Evolutionary conservation across 495 filamentous ascomycete species (phyloP).

Genomic region (Aspergillus diversus): DNA sequence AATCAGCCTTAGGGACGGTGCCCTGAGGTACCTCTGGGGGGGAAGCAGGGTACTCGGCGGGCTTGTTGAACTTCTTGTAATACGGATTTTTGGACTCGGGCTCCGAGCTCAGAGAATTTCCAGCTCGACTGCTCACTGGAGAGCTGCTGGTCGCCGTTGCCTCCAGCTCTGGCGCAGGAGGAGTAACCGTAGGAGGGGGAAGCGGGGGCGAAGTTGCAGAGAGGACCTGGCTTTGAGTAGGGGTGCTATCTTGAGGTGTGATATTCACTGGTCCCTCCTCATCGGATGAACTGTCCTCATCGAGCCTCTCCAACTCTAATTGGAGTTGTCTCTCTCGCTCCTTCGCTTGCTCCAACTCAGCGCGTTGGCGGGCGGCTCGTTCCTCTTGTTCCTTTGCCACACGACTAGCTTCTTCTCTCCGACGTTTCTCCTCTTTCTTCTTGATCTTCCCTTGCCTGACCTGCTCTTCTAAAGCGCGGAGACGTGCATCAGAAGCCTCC

Average conservation of each 20-base stretch:
- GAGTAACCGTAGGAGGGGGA: conserved; percentile 44
- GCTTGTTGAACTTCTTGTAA: conserved; percentile 68
- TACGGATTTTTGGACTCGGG: conserved; percentile 70
- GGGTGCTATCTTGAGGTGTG: conserved; percentile 82
- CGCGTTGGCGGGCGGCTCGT: conserved; percentile 79
- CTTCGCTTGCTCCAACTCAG: conserved; percentile 88
- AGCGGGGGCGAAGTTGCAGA: conserved; percentile 46
- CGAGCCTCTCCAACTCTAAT: conserved; percentile 80
- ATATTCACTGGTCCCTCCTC: conserved; percentile 82
- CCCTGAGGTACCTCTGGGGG: conserved; percentile 35
- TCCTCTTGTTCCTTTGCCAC: conserved; percentile 90
- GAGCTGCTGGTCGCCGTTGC: conserved; percentile 32
- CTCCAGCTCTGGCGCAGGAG: conserved; percentile 40
- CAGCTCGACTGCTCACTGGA: conserved; percentile 33
- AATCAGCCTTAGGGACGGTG: conserved; percentile 42
- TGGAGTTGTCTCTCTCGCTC: conserved; percentile 88
- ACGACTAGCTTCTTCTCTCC: conserved; percentile 83
- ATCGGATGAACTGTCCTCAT: conserved; percentile 80
- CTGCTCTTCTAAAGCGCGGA: conserved; percentile 89
- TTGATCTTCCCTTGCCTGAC: conserved; percentile 94
- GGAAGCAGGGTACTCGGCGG: conserved; percentile 29
- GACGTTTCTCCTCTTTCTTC: conserved; percentile 92
- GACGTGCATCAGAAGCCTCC: conserved; percentile 77
- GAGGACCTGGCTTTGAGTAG: conserved; percentile 67
- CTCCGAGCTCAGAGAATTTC: conserved; percentile 33